Evolutionary conservation across 495 filamentous ascomycete species (phyloP).

Genomic region (Aspergillus sclerotioniger): DNA sequence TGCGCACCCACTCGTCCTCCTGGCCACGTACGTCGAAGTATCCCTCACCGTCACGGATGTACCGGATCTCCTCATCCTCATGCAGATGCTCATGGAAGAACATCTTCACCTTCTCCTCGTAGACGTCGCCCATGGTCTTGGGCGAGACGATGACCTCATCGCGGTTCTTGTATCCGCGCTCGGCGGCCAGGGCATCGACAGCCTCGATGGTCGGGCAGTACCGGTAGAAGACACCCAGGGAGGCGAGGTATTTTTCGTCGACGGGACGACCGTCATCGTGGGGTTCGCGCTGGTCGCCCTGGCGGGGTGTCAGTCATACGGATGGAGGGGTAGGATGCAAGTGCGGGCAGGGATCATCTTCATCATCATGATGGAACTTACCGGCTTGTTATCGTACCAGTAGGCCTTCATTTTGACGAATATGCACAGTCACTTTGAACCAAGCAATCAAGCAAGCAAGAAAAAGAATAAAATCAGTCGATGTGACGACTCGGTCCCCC

Average conservation of each 20-base stretch:
- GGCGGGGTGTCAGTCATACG: background rate
- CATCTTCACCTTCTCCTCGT: constrained; percentile 82
- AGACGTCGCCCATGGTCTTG: constrained; percentile 73
- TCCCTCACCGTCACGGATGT: constrained; percentile 83
- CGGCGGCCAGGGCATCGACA: constrained; percentile 69
- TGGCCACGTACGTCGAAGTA: constrained; percentile 87
- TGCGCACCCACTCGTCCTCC: constrained; percentile 80
- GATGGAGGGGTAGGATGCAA: background rate
- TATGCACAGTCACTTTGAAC: constrained; percentile 7
- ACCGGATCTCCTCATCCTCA: constrained; percentile 99
- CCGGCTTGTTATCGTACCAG: constrained; percentile 75
- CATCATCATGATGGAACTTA: constrained; percentile 41
- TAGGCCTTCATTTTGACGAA: constrained; percentile 71
- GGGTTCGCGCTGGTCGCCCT: constrained; percentile 86
- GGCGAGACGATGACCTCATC: constrained; percentile 92
- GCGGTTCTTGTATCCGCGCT: constrained; percentile 89
- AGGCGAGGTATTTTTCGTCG: constrained; percentile 56
- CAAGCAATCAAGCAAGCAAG: background rate
- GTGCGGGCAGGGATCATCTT: too few species aligned
- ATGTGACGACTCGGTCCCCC: too few species aligned
- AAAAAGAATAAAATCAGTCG: background rate
- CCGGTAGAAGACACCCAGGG: constrained; percentile 77
- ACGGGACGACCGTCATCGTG: constrained; percentile 79
- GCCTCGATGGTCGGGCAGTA: constrained; percentile 58
- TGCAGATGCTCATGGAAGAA: constrained; percentile 97